A percentile compares a stretch with the other conserved stretches of the same genome.
These are phyloP conservation scores for Blastobotrys niveus DNA, from an alignment of 1,139 yeast species.

Conservation along the genomic window DNA sequence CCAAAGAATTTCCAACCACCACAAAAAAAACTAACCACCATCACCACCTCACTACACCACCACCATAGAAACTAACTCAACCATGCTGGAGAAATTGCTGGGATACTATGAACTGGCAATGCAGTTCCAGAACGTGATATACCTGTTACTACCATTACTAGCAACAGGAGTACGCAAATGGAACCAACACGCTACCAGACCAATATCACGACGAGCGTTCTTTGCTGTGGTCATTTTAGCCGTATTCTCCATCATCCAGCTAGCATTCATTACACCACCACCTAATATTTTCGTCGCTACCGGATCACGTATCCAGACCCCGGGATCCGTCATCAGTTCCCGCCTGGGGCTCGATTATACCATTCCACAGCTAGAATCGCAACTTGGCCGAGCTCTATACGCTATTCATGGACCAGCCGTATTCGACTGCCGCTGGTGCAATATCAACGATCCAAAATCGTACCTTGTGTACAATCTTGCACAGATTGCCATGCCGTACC, in stretches of 20 bases:
- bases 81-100: background rate
- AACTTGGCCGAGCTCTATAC: constrained; percentile 23
- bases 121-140: background rate
- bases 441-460: constrained; percentile 17
- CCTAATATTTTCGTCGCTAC: constrained; percentile 18
- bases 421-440: constrained; percentile 27
- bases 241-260: constrained; percentile 1
- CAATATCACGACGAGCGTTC: background rate
- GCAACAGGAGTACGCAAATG: background rate
- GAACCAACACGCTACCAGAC: background rate
- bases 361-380: constrained; percentile 19
- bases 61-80: no score
- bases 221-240: background rate
- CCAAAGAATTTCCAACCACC: no score
- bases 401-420: constrained; percentile 26
- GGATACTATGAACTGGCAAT: background rate
- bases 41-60: no score
- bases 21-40: no score
- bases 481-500: constrained; percentile 22
- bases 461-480: constrained; percentile 24
- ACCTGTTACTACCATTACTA: background rate
- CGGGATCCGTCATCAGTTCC: constrained; percentile 21
- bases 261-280: constrained; percentile 5
- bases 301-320: constrained; percentile 24
- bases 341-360: constrained; percentile 18